phyloP scores from a whole-genome alignment of 2,329 filamentous ascomycete genomes.

The Colletotrichum plurivorum region DNA sequence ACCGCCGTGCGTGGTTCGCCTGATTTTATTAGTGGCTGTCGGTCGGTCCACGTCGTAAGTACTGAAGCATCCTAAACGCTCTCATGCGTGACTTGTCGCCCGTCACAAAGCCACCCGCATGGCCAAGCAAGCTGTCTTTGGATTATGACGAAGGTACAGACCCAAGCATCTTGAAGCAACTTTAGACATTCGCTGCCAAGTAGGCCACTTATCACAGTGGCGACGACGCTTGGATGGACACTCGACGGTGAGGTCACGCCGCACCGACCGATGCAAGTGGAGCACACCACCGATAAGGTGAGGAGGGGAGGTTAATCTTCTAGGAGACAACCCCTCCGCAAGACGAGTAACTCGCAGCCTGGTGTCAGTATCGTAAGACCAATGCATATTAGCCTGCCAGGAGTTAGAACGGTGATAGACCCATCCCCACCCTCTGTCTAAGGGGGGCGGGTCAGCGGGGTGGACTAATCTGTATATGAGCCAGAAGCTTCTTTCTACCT shows the following conservation, averaged over 20 bases:
- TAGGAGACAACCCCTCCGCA: background rate
- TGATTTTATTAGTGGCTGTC: background rate
- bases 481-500: no score
- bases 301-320: no score
- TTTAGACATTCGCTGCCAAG: no score
- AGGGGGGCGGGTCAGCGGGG: no score
- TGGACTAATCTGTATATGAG: no score
- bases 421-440: no score
- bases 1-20: background rate
- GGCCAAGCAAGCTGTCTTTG: no score
- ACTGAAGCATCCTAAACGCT: slow-evolving; percentile 1
- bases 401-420: background rate
- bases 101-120: no score
- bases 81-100: background rate
- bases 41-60: background rate
- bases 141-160: no score
- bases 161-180: no score
- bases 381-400: background rate
- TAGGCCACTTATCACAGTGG: background rate
- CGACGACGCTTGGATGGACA: background rate
- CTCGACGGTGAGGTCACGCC: slow-evolving; percentile 5
- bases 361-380: background rate
- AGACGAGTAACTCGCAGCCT: background rate
- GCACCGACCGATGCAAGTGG: background rate
- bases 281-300: background rate